Evolutionary conservation across 2,329 filamentous ascomycete species (phyloP).

Genomic region (Colletotrichum simmondsii): DNA sequence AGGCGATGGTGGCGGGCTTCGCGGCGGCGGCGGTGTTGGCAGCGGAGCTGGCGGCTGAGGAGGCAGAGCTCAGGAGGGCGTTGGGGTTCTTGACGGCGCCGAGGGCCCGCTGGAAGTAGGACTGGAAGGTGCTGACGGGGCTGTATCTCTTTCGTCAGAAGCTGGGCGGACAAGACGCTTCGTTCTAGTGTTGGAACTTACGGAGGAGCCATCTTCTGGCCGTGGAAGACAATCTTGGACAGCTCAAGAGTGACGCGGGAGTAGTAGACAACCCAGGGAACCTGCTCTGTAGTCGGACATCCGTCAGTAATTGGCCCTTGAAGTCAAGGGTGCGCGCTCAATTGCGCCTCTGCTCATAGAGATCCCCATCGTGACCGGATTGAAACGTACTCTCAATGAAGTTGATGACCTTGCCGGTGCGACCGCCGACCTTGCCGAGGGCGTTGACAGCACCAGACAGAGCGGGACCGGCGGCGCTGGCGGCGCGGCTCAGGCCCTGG

Average conservation of each 20-base stretch:
- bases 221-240: slow-evolving; percentile 85
- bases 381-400: slow-evolving; percentile 84
- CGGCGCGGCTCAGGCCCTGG: slow-evolving; percentile 84
- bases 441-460: slow-evolving; percentile 78
- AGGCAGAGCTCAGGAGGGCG: slow-evolving; percentile 65
- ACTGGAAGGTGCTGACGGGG: slow-evolving; percentile 83
- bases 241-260: slow-evolving; percentile 89
- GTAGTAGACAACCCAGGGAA: slow-evolving; percentile 92
- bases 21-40: slow-evolving; percentile 63
- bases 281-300: slow-evolving; percentile 70
- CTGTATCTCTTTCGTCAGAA: slow-evolving; percentile 55
- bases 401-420: slow-evolving; percentile 80
- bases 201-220: slow-evolving; percentile 94
- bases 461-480: slow-evolving; percentile 82
- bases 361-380: background rate
- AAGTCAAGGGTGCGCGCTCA: background rate
- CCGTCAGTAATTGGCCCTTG: slow-evolving; percentile 12
- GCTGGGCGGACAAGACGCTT: background rate
- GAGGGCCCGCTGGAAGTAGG: slow-evolving; percentile 81
- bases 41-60: slow-evolving; percentile 66
- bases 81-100: slow-evolving; percentile 77
- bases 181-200: slow-evolving; percentile 64
- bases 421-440: slow-evolving; percentile 81
- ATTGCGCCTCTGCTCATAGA: background rate
- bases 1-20: slow-evolving; percentile 44